A percentile compares a stretch with the other conserved stretches of the same genome.
These are phyloP conservation scores for Dalbergia cochinchinensis DNA, from an alignment of 306 rosid species.

Conservation along the genomic window DNA sequence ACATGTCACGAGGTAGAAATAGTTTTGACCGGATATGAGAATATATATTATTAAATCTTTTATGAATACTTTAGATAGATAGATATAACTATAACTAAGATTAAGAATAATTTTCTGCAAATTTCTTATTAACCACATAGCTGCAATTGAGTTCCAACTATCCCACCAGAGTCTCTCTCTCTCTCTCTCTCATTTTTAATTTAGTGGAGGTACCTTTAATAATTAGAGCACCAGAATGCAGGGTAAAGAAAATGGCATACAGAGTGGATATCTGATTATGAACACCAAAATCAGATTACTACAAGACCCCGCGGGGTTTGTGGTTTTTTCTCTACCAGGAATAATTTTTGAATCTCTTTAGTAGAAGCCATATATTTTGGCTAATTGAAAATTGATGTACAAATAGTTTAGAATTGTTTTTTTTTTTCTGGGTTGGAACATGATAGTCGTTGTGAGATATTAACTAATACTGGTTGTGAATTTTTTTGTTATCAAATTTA, in stretches of 20 bases:
- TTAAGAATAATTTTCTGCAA: not conserved
- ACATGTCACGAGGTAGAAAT: constrained; percentile 18
- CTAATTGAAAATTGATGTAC: too few species aligned
- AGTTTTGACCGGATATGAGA: constrained; percentile 14
- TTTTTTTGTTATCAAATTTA: too few species aligned
- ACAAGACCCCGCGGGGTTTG: not conserved
- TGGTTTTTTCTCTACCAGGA: not conserved
- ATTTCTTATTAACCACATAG: not conserved
- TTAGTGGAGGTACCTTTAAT: not conserved
- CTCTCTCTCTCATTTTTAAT: not conserved
- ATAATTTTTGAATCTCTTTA: not conserved
- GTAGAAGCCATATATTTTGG: too few species aligned
- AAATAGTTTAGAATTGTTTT: too few species aligned
- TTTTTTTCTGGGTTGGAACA: too few species aligned
- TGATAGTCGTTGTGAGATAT: too few species aligned
- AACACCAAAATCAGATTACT: not conserved
- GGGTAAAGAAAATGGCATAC: not conserved
- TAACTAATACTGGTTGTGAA: too few species aligned
- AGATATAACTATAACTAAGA: not conserved
- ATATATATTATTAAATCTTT: too few species aligned
- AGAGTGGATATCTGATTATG: not conserved
- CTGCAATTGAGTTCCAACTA: too few species aligned
- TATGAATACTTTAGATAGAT: too few species aligned
- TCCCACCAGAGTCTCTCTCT: too few species aligned
- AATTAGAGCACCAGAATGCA: not conserved